phyloP scores from a whole-genome alignment of 2,329 filamentous ascomycete species.

The Monilinia polystroma region DNA sequence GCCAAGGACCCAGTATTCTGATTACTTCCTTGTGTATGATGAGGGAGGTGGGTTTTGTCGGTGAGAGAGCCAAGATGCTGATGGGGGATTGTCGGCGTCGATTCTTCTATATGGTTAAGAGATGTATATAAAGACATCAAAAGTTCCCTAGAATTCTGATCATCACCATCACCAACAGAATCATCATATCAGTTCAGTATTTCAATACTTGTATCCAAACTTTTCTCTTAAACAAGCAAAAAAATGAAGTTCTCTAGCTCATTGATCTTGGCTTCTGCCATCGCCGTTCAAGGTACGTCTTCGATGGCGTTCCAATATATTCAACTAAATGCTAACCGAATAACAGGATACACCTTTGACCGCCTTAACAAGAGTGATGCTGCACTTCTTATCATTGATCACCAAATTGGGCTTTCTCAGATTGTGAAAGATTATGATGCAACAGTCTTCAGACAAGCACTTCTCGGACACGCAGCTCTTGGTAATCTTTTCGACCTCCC shows the following conservation, averaged over 20 bases:
- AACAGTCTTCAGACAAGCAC: conserved; percentile 63
- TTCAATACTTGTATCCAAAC: not conserved
- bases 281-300: conserved; percentile 28
- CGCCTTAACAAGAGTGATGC: conserved; percentile 42
- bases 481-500: conserved; percentile 67
- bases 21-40: not conserved
- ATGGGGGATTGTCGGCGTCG: not conserved
- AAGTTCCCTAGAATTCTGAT: not conserved
- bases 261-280: conserved; percentile 25
- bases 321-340: not conserved
- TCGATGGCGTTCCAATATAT: conserved; percentile 3
- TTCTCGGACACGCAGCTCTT: conserved; percentile 65
- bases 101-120: not conserved
- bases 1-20: not conserved
- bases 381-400: conserved; percentile 58
- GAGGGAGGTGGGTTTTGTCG: not conserved
- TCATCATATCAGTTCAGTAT: not conserved
- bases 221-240: conserved; percentile 16
- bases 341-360: conserved; percentile 35
- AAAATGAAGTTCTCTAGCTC: conserved; percentile 34
- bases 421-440: conserved; percentile 66
- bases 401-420: conserved; percentile 58
- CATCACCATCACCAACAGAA: conserved; percentile 1
- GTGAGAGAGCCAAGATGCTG: not conserved
- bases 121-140: conserved; percentile 15